phyloP scores from a whole-genome alignment of 805 yeast genomes.

The Candida boidinii region DNA sequence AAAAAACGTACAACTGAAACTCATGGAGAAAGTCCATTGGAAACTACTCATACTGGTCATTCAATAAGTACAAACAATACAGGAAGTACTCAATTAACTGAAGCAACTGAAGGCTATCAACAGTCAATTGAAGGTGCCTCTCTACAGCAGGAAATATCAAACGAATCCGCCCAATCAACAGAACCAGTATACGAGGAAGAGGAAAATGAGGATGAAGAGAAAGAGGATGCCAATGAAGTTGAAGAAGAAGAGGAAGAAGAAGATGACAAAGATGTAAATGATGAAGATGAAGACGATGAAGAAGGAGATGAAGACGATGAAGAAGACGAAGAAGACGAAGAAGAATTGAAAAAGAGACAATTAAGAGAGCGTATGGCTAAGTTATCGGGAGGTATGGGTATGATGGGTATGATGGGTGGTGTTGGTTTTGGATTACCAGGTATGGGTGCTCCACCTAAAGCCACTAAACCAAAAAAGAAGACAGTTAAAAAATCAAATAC shows the following conservation, averaged over 20 bases:
- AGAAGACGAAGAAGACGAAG: constrained; percentile 61
- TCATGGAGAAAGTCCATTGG: constrained; percentile 2
- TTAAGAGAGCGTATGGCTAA: constrained; percentile 95
- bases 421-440: constrained; percentile 26
- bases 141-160: no score
- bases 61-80: constrained; percentile 2
- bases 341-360: constrained; percentile 65
- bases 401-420: constrained; percentile 67
- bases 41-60: constrained; percentile 7
- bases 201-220: constrained; percentile 14
- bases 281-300: constrained; percentile 30
- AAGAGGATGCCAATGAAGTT: constrained; percentile 13
- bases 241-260: constrained; percentile 22
- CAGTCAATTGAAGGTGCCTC: no score
- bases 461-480: constrained; percentile 17
- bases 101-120: neutral
- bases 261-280: constrained; percentile 23
- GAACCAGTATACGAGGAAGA: constrained; percentile 8
- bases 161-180: no score
- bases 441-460: constrained; percentile 13
- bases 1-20: constrained; percentile 8
- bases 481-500: constrained; percentile 14
- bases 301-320: constrained; percentile 42
- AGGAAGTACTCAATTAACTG: neutral
- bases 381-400: constrained; percentile 76